Evolutionary conservation across 768 basidiomycete genomes (phyloP), one percentile per base, ranked within the genome.

Genomic region (Auricularia sp.): DNA sequence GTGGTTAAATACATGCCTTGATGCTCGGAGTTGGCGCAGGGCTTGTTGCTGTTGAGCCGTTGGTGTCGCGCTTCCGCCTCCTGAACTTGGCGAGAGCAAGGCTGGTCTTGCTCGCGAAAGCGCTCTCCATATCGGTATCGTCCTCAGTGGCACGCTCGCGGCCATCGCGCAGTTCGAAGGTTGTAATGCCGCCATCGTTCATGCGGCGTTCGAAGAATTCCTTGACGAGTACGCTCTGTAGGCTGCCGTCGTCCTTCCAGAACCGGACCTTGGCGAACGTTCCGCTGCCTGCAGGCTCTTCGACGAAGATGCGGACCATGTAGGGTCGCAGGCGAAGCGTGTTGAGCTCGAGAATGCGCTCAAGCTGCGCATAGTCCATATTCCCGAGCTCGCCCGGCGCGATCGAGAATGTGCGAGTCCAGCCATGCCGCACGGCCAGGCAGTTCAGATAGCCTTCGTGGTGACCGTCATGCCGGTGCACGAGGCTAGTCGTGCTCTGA

Each of bases 211-310:
- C 64, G 47, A 65, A 65, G 59, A 65, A 65, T 18, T 65, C 39
- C 36, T 62, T 58, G 58, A 65, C 64, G 13, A 65, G 59, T 4
- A 65, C 59, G 59, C 64, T 65, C 42, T 65, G 64, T 10, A 65
- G 64, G 59, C 58, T 61, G 33, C 64, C 64, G 39, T 65, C 64
- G 42, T 65, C 58, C 45, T 65, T 65, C 64, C 64, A 65, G 42
- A 42, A 61, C 42, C 64, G 64, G 11, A 65, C 33, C 42, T 65
- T 65, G 16, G 59, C 54, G 2, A 37, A 65, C 3, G 36, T 65
- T 21, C 64, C 64, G 36, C 58, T 61, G 39, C 47, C 59, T 21
- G 59, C 58, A 3, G 64, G 64, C 36, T 65, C 37, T 59, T 65
- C 64, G n/a, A 65, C 59, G 36, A 61, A 65, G 58, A 65, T 47